Evolutionary conservation across 2,329 filamentous ascomycete species (phyloP).

Genomic region (Metarhizium humberi): DNA sequence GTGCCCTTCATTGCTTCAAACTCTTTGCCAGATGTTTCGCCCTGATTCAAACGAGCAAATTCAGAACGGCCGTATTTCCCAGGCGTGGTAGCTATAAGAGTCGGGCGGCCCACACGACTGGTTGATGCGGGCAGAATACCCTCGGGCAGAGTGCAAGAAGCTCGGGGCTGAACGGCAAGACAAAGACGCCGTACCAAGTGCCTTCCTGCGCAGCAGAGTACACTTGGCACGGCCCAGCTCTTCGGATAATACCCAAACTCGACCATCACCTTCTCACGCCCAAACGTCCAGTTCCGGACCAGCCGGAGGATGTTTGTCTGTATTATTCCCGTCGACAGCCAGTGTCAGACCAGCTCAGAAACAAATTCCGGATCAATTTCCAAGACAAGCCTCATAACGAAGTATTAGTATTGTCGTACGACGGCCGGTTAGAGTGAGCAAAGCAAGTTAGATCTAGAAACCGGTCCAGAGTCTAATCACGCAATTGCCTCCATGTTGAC

Average conservation of each 20-base stretch:
- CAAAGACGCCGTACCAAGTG: not conserved
- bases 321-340: slow-evolving; percentile 32
- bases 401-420: slow-evolving; percentile 8
- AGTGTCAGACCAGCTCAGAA: slow-evolving; percentile 27
- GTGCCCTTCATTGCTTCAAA: slow-evolving; percentile 1
- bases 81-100: not conserved
- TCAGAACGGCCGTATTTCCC: not conserved
- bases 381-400: slow-evolving; percentile 25
- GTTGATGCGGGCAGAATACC: not conserved
- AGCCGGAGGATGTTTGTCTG: slow-evolving; percentile 10
- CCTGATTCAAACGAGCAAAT: not conserved
- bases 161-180: slow-evolving; percentile 5
- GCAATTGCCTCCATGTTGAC: not conserved
- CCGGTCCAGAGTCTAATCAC: slow-evolving; percentile 16
- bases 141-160: not conserved
- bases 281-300: not conserved
- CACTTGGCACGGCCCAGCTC: slow-evolving; percentile 17
- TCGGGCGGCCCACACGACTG: not conserved
- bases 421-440: slow-evolving; percentile 17
- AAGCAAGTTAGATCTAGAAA: slow-evolving; percentile 11
- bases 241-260: slow-evolving; percentile 16
- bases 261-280: slow-evolving; percentile 18
- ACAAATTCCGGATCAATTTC: slow-evolving; percentile 29
- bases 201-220: slow-evolving; percentile 22
- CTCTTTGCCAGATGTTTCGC: not conserved